Evolutionary conservation across 108 stramenopile species (phyloP), one percentile per base, ranked within the genome.

Genomic region (Cyclotella sp.): DNA sequence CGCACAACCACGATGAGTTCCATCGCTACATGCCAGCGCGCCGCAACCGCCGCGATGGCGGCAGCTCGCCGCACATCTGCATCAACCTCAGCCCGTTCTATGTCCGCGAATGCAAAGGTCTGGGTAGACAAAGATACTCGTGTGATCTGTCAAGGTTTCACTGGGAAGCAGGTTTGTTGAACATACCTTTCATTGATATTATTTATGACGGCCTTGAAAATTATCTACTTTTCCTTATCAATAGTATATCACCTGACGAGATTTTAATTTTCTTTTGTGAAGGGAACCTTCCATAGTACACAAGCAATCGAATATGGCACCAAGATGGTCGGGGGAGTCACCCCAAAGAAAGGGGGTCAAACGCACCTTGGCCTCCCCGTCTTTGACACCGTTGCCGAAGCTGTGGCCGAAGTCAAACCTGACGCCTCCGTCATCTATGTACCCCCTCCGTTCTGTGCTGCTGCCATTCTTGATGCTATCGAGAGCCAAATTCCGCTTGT

Each of bases 371-470:
- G 95, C 9, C 85, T 96, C 45, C 99, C 99, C 45, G 99, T 99
- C 40, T 98, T 98, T 78, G 91, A 98, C 87, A 91, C 96, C 16
- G 98, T 97, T 42, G 71, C 76, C 51, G 96, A 98, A 67, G 95
- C 96, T 57, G 79, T 84, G 11, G 86, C 86, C 0, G 91, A 72
- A n/a, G 91, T 94, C 16, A 84, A 97, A 49, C 97, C 98, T 1
- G 97, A 99, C 71, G 99, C 99, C n/a, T 91, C 91, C n/a, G 97
- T 98, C 30, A 97, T 99, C 75, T 99, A 97, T 72, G 99, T 99
- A 40, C 99, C 99, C 45, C 99, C 99, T 55, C 98, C 97, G 3
- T 97, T 93, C 75, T 97, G 96, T 63, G 98, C 92, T 22, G 81
- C 84, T 39, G 99, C 99, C 72, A 98, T 98, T 69, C 72, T 98